Base-by-base conservation (phyloP, 805 yeast species). In the Ogataea methanolica region DNA sequence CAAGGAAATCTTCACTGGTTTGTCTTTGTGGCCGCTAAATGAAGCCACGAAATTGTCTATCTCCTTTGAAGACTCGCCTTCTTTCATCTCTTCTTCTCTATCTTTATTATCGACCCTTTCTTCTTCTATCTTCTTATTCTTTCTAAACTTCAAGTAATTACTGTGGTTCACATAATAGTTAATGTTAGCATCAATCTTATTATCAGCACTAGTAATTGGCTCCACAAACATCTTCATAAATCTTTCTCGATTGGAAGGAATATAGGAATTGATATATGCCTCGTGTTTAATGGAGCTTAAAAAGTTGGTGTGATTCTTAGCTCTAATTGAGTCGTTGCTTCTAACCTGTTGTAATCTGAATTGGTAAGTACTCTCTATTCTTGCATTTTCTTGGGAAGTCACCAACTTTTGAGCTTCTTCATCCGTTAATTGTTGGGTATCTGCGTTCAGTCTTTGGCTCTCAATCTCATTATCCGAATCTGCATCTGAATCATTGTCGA, bases 111-210 rank as follows among this genome's bases (percentile, higher is more conserved):
- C 85, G 31, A 51, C 44, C 15, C 62, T 63, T 39, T 73, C 75
- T 56, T 82, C 88, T 15, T 63, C 59, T 4, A 55, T 34, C 46
- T 70, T 63, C 39, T 59, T 67, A 11, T 61, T 59, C 17, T 62
- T 60, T 51, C 84, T 61, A 37, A 58, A 52, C 14, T 71, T 70
- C 17, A 73, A 48, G 50, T 78, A 79, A 44, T 71, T 73, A 21
- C 72, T 58, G 48, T 74, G 77, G 47, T 75, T 70, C 2, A 61
- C 58, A 51, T 68, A 71, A 51, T 76, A 76, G 29, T 41, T 54
- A 41, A 61, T 56, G 41, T 58, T 68, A 8, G 52, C 41, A 51
- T 68, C 72, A 35, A 68, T 65, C 41, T 61, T 68, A 54, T 68
- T 68, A 3, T 55, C 47, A 3, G 40, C 33, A 39, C 56, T 57